Evolutionary conservation across 306 rosid species (phyloP), one percentile per base, ranked within the genome.

Genomic region (Malus asiatica): DNA sequence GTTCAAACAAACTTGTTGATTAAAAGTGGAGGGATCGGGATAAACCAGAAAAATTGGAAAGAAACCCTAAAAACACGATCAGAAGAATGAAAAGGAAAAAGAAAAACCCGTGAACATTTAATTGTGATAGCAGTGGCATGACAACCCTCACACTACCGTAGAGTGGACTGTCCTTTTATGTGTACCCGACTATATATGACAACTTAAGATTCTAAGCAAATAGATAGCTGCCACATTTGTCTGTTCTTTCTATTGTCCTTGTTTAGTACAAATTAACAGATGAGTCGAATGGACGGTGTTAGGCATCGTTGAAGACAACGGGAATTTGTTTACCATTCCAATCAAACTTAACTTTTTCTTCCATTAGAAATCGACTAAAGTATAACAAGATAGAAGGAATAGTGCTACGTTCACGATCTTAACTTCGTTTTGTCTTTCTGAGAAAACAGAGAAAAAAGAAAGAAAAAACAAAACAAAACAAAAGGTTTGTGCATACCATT

Each of bases 131-230:
- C 66, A 25, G 6, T 61, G 7, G 33, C 35, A 61, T 14, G 20
- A 27, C 66, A 61, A 27, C 20, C 38, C 18, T 7, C 4, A 61
- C 38, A 61, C 18, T 6, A 25, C 10, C 74, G 18, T 27, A 58
- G 32, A 68, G 29, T 12, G 4, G 9, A 70, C 35, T 61, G 76
- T 77, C 76, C 81, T 61, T 61, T 16, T n/a, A 29, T 8, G 60
- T 12, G 71, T 68, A 68, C 76, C 46, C 33, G 33, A 46, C 72
- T 46, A 59, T 29, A 59, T 29, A 57, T 23, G 72, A 75, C 79
- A 52, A 69, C 16, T 20, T 60, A 4, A 60, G 76, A 75, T 35
- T 74, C 66, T 69, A 74, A 14, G 16, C 55, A 48, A 15, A 48
- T 48, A 48, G 16, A 48, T 48, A 61, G 66, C 9, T 6, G 35